A percentile compares a stretch with the other conserved stretches of the same genome.
Conservation (phyloP, 2,329 filamentous ascomycete species). For the Talaromyces sp. region DNA sequence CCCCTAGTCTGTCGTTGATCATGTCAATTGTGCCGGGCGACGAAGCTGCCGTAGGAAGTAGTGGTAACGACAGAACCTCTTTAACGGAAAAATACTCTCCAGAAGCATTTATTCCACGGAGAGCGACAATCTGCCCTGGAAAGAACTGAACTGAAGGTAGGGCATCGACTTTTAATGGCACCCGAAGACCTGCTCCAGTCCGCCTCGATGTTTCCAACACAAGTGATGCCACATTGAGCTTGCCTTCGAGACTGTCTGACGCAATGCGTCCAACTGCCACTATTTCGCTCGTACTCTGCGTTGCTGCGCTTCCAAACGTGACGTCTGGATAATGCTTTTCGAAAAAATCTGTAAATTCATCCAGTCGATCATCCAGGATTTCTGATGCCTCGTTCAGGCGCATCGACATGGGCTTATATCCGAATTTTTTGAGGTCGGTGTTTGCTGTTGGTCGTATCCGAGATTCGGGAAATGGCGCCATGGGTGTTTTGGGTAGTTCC, state of each 20-base stretch:
- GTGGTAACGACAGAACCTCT: conserved; percentile 70
- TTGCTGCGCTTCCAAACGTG: conserved; percentile 81
- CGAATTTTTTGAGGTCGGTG: conserved; percentile 85
- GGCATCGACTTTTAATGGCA: conserved; percentile 72
- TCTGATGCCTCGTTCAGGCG: conserved; percentile 89
- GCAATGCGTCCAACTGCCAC: conserved; percentile 89
- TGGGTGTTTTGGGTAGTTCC: conserved; percentile 61
- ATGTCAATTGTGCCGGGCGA: conserved; percentile 60
- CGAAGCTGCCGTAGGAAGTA: conserved; percentile 71
- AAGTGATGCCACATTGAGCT: conserved; percentile 77
- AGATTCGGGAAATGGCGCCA: conserved; percentile 67
- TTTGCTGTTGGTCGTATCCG: conserved; percentile 81
- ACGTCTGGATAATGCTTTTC: conserved; percentile 73
- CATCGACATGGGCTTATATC: conserved; percentile 91
- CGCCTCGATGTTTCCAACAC: conserved; percentile 84
- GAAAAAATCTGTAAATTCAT: conserved; percentile 74
- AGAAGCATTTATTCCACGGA: conserved; percentile 81
- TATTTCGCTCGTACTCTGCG: conserved; percentile 78
- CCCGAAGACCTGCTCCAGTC: conserved; percentile 74
- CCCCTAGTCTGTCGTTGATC: conserved; percentile 65
- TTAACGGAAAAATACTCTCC: conserved; percentile 77
- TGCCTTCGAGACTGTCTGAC: conserved; percentile 78
- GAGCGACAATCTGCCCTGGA: conserved; percentile 86
- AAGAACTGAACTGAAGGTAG: conserved; percentile 77
- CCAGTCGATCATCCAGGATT: conserved; percentile 90